Evolutionary conservation across 495 filamentous ascomycete genomes (phyloP).

Genomic region (Hyaloscypha finlandica): DNA sequence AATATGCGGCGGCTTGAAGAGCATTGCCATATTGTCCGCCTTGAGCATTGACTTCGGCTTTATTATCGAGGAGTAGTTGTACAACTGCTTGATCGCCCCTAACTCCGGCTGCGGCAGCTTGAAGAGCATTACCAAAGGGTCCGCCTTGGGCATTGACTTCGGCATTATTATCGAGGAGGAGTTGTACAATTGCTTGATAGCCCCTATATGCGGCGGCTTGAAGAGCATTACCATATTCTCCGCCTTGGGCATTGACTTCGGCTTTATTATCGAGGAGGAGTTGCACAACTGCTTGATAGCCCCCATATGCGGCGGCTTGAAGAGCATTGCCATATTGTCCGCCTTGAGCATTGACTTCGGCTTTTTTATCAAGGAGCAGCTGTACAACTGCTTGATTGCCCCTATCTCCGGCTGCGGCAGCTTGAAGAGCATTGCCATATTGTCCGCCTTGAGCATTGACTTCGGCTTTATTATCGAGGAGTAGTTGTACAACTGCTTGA

Average conservation of each 20-base stretch:
- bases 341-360: constrained; percentile 28
- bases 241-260: too few relatives aligned
- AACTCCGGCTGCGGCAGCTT: constrained; percentile 23
- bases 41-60: too few relatives aligned
- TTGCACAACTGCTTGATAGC: constrained; percentile 24
- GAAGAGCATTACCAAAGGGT: constrained; percentile 32
- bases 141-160: background rate
- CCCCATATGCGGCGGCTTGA: constrained; percentile 23
- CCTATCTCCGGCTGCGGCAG: constrained; percentile 18
- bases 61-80: constrained; percentile 29
- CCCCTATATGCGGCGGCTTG: constrained; percentile 26
- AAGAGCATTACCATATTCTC: constrained; percentile 25
- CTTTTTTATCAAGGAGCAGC: constrained; percentile 23
- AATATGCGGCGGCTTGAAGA: constrained; percentile 26
- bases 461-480: background rate
- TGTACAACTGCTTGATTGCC: constrained; percentile 25
- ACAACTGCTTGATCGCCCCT: constrained; percentile 24
- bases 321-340: constrained; percentile 21
- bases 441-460: constrained; percentile 21
- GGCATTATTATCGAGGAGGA: constrained; percentile 16
- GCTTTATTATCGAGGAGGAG: constrained; percentile 27
- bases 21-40: constrained; percentile 16
- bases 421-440: constrained; percentile 32
- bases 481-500: constrained; percentile 14
- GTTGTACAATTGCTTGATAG: constrained; percentile 20